Conservation (phyloP, 495 filamentous ascomycete species). For the Elasticomyces elasticus region DNA sequence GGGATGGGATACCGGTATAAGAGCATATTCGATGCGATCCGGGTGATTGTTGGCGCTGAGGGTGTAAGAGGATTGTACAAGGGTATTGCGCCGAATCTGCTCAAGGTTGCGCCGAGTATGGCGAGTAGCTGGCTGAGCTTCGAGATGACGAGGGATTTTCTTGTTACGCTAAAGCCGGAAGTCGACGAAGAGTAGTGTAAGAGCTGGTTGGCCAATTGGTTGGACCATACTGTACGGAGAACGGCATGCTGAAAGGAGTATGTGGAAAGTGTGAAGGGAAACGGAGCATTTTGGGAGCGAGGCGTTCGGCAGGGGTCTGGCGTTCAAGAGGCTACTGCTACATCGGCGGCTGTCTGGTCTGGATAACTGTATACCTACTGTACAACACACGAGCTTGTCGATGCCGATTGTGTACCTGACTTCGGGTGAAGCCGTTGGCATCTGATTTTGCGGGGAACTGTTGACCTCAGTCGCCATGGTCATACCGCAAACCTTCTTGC, state of each 20-base stretch:
- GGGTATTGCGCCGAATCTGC: conserved; percentile 82
- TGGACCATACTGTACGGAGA: too few species aligned
- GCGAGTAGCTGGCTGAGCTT: conserved; percentile 97
- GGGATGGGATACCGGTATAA: conserved; percentile 97
- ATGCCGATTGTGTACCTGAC: neutral
- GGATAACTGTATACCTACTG: conserved; percentile 6
- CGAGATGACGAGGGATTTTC: conserved; percentile 80
- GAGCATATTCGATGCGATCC: conserved; percentile 72
- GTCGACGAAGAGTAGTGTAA: conserved; percentile 1
- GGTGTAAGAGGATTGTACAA: conserved; percentile 75
- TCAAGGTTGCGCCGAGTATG: conserved; percentile 98
- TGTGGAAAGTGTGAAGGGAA: neutral
- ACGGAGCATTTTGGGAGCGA: neutral
- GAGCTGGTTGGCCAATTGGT: neutral
- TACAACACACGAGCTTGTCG: neutral
- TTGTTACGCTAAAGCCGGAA: conserved; percentile 39
- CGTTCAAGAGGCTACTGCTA: neutral
- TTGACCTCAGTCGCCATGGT: too few species aligned
- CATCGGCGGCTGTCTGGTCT: neutral
- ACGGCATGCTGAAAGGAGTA: too few species aligned
- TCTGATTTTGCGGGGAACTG: neutral
- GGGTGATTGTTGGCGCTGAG: conserved; percentile 70
- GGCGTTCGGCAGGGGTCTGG: neutral
- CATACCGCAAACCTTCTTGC: neutral
- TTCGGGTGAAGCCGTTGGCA: neutral